Evolutionary conservation across 345 rosid genomes (phyloP).

Genomic region (Eutrema yunnanense): DNA sequence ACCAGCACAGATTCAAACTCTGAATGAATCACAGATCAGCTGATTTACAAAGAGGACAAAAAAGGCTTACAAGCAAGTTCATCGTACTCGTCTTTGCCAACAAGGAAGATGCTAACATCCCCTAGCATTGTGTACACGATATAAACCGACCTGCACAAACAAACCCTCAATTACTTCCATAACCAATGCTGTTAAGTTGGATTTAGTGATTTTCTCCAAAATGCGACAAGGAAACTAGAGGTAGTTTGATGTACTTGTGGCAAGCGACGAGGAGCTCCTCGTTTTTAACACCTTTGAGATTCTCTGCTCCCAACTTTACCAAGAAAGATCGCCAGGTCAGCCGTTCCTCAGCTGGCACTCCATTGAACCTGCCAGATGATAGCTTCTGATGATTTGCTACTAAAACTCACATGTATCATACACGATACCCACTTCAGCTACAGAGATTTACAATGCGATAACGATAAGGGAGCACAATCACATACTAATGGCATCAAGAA

Average conservation of each 20-base stretch:
- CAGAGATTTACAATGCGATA: not conserved
- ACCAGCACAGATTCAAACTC: not conserved
- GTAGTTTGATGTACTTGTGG: constrained; percentile 57
- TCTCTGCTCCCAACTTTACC: constrained; percentile 87
- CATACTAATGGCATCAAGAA: not conserved
- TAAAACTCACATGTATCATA: not conserved
- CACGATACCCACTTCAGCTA: not conserved
- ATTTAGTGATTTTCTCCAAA: not conserved
- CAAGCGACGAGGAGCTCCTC: constrained; percentile 96
- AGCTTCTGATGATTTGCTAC: not conserved
- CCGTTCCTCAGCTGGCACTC: constrained; percentile 95
- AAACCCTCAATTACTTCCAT: not conserved
- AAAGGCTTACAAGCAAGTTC: constrained; percentile 87
- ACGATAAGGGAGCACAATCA: not conserved
- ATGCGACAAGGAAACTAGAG: not conserved
- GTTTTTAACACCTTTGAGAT: constrained; percentile 82
- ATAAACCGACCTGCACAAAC: constrained; percentile 67
- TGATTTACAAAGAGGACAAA: not conserved
- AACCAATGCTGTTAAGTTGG: not conserved
- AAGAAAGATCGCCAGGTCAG: constrained; percentile 90
- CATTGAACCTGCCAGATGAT: constrained; percentile 60
- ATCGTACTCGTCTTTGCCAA: constrained; percentile 97
- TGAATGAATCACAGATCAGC: constrained; percentile 1
- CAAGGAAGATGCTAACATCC: constrained; percentile 83
- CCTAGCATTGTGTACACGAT: constrained; percentile 90